Base-by-base conservation (phyloP, 768 basidiomycete species). In the Porpolomopsis calyptriformis region DNA sequence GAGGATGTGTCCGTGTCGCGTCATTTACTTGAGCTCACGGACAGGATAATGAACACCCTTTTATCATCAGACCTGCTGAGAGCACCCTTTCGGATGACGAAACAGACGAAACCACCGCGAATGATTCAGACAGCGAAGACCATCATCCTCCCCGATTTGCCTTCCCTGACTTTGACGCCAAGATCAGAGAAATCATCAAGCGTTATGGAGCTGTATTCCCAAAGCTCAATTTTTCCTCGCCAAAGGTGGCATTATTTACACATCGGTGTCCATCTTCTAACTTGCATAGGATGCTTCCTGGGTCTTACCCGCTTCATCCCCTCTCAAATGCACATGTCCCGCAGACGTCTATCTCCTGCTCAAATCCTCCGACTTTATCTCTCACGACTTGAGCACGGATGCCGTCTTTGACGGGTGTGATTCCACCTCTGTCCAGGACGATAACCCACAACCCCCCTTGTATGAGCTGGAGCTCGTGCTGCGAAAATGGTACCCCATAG, bases 191-290 rank as follows among this genome's bases (percentile, higher is more conserved):
- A 11, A 74, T 71, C 26, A 68, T 96, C n/a, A 54, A 65, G 37
- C 63, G 73, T 46, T 92, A 86, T 60, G 85, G 78, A 2, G 83
- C 82, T 4, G 82, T 94, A 23, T 98, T 98, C 60, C 92, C 93
- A 0, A 98, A 98, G 64, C 78, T 98, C 46, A 97, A 96, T 57
- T 96, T 93, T 66, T 88, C 91, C 4, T 82, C 88, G n/a, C 93
- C 93, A 11, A 85, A 82, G 68, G 92, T 85, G 49, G 26, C 29
- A 7, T 20, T 9, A 23, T 20, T 6, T 9, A 39, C 25, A 18
- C 7, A 7, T 19, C 33, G 29, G 26, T 23, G 5, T 40, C 8
- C 47, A 29, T 37, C 33, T 41, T 25, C 47, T n/a, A 33, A 39
- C 39, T 24, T 33, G 18, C 16, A 22, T 51, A 92, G 90, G 94